Conservation (phyloP, 2,329 filamentous ascomycete species). For the Fusarium oligoseptatum region DNA sequence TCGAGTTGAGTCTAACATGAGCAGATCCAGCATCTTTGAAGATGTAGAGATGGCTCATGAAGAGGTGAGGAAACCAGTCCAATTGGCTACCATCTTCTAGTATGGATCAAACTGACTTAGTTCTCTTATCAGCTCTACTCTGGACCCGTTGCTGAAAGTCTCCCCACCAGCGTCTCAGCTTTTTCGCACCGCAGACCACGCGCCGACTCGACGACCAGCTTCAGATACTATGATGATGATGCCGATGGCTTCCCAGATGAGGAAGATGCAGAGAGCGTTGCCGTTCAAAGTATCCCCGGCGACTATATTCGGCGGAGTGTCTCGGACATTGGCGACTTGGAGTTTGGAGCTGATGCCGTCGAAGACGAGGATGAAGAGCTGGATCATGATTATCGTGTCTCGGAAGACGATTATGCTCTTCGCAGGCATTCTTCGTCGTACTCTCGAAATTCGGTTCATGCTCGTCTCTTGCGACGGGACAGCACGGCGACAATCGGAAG, state of each 20-base stretch:
- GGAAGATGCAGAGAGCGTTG: conserved; percentile 49
- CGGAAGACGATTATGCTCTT: conserved; percentile 62
- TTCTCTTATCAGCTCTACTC: conserved; percentile 75
- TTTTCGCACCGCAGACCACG: conserved; percentile 87
- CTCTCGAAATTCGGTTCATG: conserved; percentile 69
- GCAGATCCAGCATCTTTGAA: conserved; percentile 85
- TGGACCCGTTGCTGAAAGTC: conserved; percentile 92
- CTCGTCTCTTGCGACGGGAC: conserved; percentile 77
- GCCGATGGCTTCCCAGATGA: conserved; percentile 52
- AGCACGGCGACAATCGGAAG: conserved; percentile 79
- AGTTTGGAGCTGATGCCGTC: conserved; percentile 55
- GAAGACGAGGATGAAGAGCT: conserved; percentile 57
- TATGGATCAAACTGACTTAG: conserved; percentile 14
- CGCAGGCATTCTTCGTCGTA: conserved; percentile 73
- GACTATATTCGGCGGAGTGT: conserved; percentile 49
- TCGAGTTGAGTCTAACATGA: conserved; percentile 77
- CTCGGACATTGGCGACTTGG: conserved; percentile 57
- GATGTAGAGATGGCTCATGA: conserved; percentile 99
- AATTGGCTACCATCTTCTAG: neutral
- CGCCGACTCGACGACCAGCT: conserved; percentile 88
- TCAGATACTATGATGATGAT: conserved; percentile 87
- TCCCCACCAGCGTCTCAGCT: conserved; percentile 93
- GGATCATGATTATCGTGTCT: conserved; percentile 57
- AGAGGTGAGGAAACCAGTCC: conserved; percentile 70
- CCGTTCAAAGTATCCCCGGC: conserved; percentile 37